Base-by-base conservation (phyloP, 1,284 basidiomycete genomes). In the Trichosporon ovoides region DNA sequence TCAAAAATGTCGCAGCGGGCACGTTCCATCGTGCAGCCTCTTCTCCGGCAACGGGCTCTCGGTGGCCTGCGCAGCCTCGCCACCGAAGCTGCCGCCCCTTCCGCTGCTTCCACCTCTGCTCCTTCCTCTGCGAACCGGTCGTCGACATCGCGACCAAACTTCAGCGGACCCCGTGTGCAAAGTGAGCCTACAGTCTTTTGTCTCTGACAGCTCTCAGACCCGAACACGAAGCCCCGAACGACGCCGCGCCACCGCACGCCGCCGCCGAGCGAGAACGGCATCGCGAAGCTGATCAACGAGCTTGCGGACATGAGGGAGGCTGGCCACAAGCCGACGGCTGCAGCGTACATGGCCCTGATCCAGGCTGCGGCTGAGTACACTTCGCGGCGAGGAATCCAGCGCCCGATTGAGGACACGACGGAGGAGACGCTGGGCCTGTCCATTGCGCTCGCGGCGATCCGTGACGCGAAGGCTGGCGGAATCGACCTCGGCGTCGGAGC, bases 301-400 rank as follows among this genome's bases (percentile, higher is more conserved):
- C 64, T 71, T 5, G 28, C 61, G 1, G 36, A 40, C 20, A 60
- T 71, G 46, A 65, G 67, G 55, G 46, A 43, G 2, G 52, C 65
- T 33, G 51, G 38, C 10, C 53, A 63, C 14, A 54, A 51, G n/a
- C 73, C 73, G 3, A 60, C 62, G 6, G 57, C 65, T 2, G 54
- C 59, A 5, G 73, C 70, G 3, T 75, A 75, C 56, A 48, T 67
- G 13, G 60, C 62, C 10, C 57, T 73, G n/a, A 62, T 75, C 36
- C 38, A 56, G 28, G 65, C 66, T 3, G 70, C 70, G 3, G 64
- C 65, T 7, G 67, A 70, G 34, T 69, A 71, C 38, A 58, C 55
- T 3, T 13, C 50, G 13, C 56, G 55, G 9, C 54, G 58, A 0
- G 34, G 36, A 5, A 28, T 7, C n/a, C 52, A 53, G 12, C 57